These are phyloP conservation scores for Millerozyma acaciae DNA, from an alignment of 805 yeast species.

Conservation along the genomic window DNA sequence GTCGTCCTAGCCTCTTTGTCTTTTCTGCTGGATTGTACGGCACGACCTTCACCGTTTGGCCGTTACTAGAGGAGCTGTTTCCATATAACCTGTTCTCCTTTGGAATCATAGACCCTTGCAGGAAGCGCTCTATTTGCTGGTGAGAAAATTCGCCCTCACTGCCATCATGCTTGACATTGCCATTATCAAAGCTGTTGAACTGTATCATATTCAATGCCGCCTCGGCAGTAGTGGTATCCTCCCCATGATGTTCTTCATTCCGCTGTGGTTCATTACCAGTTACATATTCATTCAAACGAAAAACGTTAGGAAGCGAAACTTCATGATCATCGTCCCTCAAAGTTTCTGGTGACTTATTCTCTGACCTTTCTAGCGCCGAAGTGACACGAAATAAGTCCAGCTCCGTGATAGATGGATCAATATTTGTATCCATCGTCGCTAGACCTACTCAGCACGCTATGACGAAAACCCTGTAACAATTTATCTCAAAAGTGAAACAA, in stretches of 20 bases:
- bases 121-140: background rate
- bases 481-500: no score
- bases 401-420: constrained; percentile 16
- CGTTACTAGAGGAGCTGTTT: background rate
- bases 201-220: constrained; percentile 21
- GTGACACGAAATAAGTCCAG: constrained; percentile 13
- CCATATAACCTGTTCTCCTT: background rate
- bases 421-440: constrained; percentile 14
- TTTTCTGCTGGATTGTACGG: constrained; percentile 30
- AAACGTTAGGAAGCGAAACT: constrained; percentile 8
- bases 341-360: constrained; percentile 5
- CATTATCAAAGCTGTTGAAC: constrained; percentile 10
- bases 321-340: background rate
- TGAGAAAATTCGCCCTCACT: constrained; percentile 1
- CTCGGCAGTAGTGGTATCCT: constrained; percentile 11
- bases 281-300: constrained; percentile 14
- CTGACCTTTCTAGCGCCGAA: constrained; percentile 1
- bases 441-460: background rate
- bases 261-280: constrained; percentile 3
- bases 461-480: no score
- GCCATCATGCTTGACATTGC: background rate
- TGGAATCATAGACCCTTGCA: background rate
- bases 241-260: constrained; percentile 3
- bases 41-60: constrained; percentile 16
- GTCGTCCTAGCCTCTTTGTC: constrained; percentile 33